Evolutionary conservation across 768 basidiomycete species (phyloP).

Genomic region (Rhizopogon rudus): DNA sequence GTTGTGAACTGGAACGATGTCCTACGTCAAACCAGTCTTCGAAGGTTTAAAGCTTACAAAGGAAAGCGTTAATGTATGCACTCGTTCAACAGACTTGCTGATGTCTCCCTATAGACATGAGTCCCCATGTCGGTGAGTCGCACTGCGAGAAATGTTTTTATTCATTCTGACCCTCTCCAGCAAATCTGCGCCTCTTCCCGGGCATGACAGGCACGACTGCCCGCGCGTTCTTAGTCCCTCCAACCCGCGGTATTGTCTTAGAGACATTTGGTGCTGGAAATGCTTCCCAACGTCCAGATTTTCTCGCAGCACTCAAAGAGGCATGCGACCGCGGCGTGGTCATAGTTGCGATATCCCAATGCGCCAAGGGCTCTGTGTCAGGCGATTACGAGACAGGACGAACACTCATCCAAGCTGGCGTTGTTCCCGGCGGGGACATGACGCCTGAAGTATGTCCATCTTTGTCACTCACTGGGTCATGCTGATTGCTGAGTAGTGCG

Average conservation of each 20-base stretch:
- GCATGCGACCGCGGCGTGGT: slow-evolving; percentile 82
- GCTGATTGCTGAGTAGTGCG: slow-evolving; percentile 49
- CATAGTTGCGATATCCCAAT: slow-evolving; percentile 90
- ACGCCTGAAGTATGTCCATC: slow-evolving; percentile 75
- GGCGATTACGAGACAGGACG: slow-evolving; percentile 80
- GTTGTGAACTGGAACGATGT: slow-evolving; percentile 87
- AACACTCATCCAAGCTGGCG: slow-evolving; percentile 63
- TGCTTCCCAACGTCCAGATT: slow-evolving; percentile 75
- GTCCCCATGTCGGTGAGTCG: slow-evolving; percentile 69
- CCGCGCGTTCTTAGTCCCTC: slow-evolving; percentile 69
- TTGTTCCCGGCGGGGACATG: slow-evolving; percentile 88
- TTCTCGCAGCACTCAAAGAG: slow-evolving; percentile 71
- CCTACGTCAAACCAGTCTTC: slow-evolving; percentile 72
- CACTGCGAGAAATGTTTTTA: not conserved
- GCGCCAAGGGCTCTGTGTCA: slow-evolving; percentile 80
- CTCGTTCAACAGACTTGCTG: slow-evolving; percentile 3
- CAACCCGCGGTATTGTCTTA: slow-evolving; percentile 76
- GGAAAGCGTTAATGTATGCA: slow-evolving; percentile 27
- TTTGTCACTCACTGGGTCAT: not conserved
- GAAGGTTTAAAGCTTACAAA: slow-evolving; percentile 81
- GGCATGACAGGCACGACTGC: slow-evolving; percentile 77
- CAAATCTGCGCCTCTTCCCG: slow-evolving; percentile 80
- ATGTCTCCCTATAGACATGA: slow-evolving; percentile 53
- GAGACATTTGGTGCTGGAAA: slow-evolving; percentile 95
- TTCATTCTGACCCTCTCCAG: slow-evolving; percentile 33